These are phyloP conservation scores for Fusarium incarnatum DNA, from an alignment of 2,329 filamentous ascomycete species.

Conservation along the genomic window DNA sequence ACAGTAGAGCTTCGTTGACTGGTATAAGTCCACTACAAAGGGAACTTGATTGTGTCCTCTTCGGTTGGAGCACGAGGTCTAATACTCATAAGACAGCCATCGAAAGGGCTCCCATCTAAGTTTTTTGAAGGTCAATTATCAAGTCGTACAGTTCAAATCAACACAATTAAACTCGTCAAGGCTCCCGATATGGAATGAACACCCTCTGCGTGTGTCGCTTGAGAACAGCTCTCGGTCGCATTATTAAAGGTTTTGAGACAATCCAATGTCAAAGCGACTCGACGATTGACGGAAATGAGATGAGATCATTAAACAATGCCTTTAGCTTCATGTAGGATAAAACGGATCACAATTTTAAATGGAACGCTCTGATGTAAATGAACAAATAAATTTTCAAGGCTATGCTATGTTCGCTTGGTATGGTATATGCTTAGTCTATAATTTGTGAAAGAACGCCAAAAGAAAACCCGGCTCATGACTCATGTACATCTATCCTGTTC, in stretches of 20 bases:
- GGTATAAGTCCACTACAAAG: no score
- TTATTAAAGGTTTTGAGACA: neutral
- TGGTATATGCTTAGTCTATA: constrained; percentile 11
- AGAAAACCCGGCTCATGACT: neutral
- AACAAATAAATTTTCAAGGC: constrained; percentile 4
- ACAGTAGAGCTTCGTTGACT: no score
- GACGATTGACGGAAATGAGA: neutral
- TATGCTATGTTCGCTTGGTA: constrained; percentile 4
- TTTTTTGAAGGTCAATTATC: no score
- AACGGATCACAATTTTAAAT: neutral
- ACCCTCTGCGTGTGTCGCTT: neutral
- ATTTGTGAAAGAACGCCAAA: neutral
- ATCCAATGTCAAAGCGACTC: neutral
- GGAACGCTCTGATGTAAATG: neutral
- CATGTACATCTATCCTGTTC: neutral
- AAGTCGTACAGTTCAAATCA: no score
- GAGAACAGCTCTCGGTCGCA: neutral
- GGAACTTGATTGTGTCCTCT: no score
- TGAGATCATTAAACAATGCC: neutral
- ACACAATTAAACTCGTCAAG: no score
- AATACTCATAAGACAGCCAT: no score
- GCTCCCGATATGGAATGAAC: no score
- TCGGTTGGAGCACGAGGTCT: no score
- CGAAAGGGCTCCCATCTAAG: no score
- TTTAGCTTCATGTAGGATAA: neutral